These are phyloP conservation scores for Fusarium equiseti DNA, from an alignment of 2,329 filamentous ascomycete species.

Conservation along the genomic window DNA sequence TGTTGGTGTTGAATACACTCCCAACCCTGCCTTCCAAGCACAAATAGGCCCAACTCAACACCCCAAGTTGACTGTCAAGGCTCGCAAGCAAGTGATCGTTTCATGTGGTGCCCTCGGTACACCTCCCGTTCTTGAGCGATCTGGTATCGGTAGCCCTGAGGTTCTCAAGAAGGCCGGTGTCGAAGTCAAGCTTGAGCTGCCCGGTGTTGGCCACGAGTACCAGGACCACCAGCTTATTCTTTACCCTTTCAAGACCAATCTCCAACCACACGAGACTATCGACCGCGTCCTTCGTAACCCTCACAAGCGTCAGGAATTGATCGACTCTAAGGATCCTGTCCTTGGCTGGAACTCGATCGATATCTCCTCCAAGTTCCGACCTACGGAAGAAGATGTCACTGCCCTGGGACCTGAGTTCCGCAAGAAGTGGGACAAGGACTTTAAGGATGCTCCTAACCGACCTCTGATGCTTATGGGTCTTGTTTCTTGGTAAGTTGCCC, in stretches of 20 bases:
- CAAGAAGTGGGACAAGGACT: constrained; percentile 67
- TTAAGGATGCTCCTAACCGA: constrained; percentile 56
- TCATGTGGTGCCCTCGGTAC: constrained; percentile 64
- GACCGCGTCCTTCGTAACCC: constrained; percentile 65
- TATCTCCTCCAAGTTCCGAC: constrained; percentile 67
- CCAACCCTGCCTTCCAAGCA: constrained; percentile 51
- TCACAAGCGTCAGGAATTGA: constrained; percentile 58
- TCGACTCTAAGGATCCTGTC: constrained; percentile 61
- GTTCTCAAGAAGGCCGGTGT: constrained; percentile 63
- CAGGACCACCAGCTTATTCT: constrained; percentile 68
- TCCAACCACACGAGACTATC: constrained; percentile 54
- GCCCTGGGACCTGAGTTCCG: constrained; percentile 66
- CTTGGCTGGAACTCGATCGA: constrained; percentile 71
- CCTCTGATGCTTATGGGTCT: constrained; percentile 60
- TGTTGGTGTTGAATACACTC: constrained; percentile 69
- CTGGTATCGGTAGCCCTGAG: constrained; percentile 67
- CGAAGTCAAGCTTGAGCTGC: constrained; percentile 59
- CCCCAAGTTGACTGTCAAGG: constrained; percentile 40
- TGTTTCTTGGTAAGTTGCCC: constrained; percentile 43
- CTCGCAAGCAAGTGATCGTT: constrained; percentile 49
- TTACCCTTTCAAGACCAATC: constrained; percentile 60
- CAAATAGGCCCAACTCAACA: constrained; percentile 17
- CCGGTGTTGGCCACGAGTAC: constrained; percentile 66
- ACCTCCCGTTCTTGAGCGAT: constrained; percentile 70
- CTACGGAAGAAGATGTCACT: constrained; percentile 63